Base-by-base conservation (phyloP, 345 rosid genomes). In the Citrus inodora region DNA sequence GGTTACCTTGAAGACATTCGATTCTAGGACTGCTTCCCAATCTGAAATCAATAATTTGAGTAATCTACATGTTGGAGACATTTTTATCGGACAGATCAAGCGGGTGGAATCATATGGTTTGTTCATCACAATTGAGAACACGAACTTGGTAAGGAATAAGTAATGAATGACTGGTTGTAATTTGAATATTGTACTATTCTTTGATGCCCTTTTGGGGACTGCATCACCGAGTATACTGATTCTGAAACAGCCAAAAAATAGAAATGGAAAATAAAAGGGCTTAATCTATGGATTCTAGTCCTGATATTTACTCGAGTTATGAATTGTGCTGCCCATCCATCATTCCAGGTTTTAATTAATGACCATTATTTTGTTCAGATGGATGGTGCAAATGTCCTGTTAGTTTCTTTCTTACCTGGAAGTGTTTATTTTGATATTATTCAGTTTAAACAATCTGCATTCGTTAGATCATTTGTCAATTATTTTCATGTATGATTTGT, bases 41-140 rank as follows among this genome's bases (percentile, higher is more conserved):
- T 87, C 94, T 75, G 86, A 78, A 76, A 76, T 80, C 68, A 81
- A 82, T 80, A 91, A 90, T 83, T 76, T 89, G 58, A 89, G 89
- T 78, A 72, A 75, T 64, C 84, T 96, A 79, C 87, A 77, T 72
- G 85, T 87, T 77, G 98, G 98, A 66, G 92, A 88, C 33, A 69
- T 83, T 67, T 83, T 92, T 78, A 83, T 88, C 17, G 98, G 99
- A 59, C 82, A 62, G 76, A 87, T 96, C 82, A 94, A 83, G 85
- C 91, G 95, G 78, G 92, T 94, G 80, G 98, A 96, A 80, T 60
- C 89, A 62, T 96, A 87, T 77, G 99, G 99, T 38, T 85, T 92
- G 68, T 96, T 94, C 80, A 87, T 96, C 67, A 74, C 86, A 51
- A 87, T 96, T 63, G 85, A 87, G 69, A 83, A 87, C 56, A 83